Percentiles rank a stretch among this genome's conserved stretches.
phyloP scores from a whole-genome alignment of 1,139 yeast species.

The Ogataea hybrid region DNA sequence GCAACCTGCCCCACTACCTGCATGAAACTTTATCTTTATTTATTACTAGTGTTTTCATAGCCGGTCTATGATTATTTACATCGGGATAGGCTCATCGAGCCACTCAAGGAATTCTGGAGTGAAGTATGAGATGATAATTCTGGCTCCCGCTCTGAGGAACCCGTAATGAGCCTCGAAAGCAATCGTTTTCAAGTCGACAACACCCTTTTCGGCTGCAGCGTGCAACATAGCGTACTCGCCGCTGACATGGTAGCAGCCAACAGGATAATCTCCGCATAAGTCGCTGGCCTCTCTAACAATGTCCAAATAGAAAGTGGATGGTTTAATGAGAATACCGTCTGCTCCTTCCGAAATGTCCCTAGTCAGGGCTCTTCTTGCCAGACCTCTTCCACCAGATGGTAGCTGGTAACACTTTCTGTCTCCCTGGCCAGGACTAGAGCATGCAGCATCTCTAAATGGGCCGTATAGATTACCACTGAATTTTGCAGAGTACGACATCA shows the following conservation, averaged over 20 bases:
- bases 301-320: conserved; percentile 95
- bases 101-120: conserved; percentile 96
- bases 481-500: conserved; percentile 94
- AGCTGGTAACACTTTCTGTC: conserved; percentile 92
- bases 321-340: conserved; percentile 93
- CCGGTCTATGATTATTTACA: conserved; percentile 11
- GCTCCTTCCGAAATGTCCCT: conserved; percentile 93
- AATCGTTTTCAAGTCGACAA: conserved; percentile 81
- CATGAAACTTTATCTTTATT: neutral
- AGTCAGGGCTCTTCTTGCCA: conserved; percentile 85
- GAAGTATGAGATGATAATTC: conserved; percentile 84
- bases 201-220: conserved; percentile 97
- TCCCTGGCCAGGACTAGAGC: conserved; percentile 85
- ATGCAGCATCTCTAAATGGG: conserved; percentile 97
- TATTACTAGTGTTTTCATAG: neutral
- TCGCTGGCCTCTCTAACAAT: conserved; percentile 84
- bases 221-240: conserved; percentile 98
- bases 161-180: conserved; percentile 95
- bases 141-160: conserved; percentile 93
- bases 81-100: conserved; percentile 46
- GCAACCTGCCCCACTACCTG: conserved; percentile 11
- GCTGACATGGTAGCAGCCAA: conserved; percentile 94
- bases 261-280: conserved; percentile 79
- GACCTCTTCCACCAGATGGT: conserved; percentile 90
- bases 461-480: conserved; percentile 92